Evolutionary conservation across 139 green algal genomes (phyloP).

Genomic region (Tetradesmus lagerheimii): DNA sequence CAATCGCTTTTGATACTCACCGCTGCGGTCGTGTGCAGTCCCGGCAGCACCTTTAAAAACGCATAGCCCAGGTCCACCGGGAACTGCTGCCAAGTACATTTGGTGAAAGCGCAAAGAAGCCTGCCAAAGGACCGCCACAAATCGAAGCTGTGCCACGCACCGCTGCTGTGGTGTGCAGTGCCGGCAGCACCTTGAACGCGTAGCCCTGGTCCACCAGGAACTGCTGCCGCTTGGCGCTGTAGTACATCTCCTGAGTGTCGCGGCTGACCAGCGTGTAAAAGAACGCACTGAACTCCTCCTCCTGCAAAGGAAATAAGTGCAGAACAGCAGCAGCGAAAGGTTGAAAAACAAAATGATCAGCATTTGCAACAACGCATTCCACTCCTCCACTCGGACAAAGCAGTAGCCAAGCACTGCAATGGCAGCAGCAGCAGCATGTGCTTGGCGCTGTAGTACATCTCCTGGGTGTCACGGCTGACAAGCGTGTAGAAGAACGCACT

Average conservation of each 20-base stretch:
- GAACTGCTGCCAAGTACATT: no score
- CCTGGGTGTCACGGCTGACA: constrained; percentile 94
- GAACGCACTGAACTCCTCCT: constrained; percentile 96
- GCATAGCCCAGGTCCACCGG: constrained; percentile 99
- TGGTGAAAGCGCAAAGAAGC: no score
- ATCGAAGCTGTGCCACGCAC: no score
- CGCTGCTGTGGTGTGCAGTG: constrained; percentile 22
- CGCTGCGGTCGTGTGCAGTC: constrained; percentile 13
- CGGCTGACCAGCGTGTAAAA: constrained; percentile 99
- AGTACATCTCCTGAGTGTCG: constrained; percentile 99
- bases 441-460: constrained; percentile 95
- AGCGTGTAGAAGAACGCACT: constrained; percentile 99
- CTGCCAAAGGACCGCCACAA: no score
- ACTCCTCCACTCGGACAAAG: no score
- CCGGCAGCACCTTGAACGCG: constrained; percentile 91
- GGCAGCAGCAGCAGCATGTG: background rate
- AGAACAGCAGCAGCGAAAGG: background rate
- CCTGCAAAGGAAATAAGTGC: background rate
- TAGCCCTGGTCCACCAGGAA: constrained; percentile 99
- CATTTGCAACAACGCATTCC: no score
- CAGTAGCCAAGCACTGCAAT: no score
- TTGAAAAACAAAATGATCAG: no score
- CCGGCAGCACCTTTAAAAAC: constrained; percentile 92
- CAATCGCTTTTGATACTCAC: no score
- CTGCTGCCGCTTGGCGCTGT: constrained; percentile 97